Evolutionary conservation across 1,139 yeast species (phyloP), one percentile per base, ranked within the genome.

Genomic region (Citeromyces siamensis): DNA sequence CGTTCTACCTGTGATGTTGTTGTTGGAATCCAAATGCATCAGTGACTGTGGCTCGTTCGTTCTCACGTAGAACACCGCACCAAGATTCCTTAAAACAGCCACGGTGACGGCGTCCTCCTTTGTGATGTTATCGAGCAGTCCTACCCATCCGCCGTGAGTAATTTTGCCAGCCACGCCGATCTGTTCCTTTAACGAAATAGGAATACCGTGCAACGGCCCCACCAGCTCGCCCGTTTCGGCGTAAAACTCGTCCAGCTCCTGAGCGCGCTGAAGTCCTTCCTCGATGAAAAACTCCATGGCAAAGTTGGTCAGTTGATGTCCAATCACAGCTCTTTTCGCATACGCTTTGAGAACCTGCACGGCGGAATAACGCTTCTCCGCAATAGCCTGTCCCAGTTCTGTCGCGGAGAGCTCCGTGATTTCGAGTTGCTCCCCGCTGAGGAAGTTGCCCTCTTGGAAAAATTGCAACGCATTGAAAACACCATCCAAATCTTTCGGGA

Each of bases 131-230:
- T 64, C 71, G 32, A 78, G 54, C 45, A 60, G 72, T 17, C 73
- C 36, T 54, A 56, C 44, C 63, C 66, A 33, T 57, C 61, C 38
- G 53, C 60, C 14, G 56, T 58, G 39, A 68, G 66, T 33, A 62
- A 63, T 45, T 56, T 62, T 37, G 50, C 53, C 78, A 38, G 60
- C 64, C 49, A 62, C 73, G 42, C 69, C 66, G 59, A 76, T 69
- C 47, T 80, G 88, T 53, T 81, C 93, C 49, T 81, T 81, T 41
- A 82, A 59, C 2, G 90, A 79, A 28, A 81, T 58, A n/a, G 93
- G 93, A 31, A 81, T 59, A 13, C 93, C 93, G 47, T 81, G 93
- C 41, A 81, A 62, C 6, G 86, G 85, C 33, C 94, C 93, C 38
- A 75, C 55, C 0, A 77, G 58, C 48, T 73, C 70, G 14, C 88